These are phyloP conservation scores for Davidsoniella neocaledoniae DNA, from an alignment of 2,329 filamentous ascomycete species.

Conservation along the genomic window DNA sequence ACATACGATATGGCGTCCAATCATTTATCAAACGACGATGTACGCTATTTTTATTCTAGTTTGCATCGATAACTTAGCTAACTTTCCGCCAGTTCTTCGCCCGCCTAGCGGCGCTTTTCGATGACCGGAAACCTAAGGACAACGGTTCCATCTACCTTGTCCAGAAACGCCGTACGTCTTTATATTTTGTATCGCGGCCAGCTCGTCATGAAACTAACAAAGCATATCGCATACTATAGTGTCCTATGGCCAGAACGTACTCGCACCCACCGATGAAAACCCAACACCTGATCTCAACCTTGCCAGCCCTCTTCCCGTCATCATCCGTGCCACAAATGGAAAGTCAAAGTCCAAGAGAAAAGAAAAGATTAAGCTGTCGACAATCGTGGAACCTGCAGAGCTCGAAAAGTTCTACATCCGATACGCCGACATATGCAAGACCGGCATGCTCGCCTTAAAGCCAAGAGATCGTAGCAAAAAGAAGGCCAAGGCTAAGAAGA, in stretches of 20 bases:
- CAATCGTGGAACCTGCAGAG: constrained; percentile 58
- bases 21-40: constrained; percentile 46
- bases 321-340: constrained; percentile 75
- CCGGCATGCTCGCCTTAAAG: constrained; percentile 76
- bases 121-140: constrained; percentile 46
- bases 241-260: constrained; percentile 26
- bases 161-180: constrained; percentile 53
- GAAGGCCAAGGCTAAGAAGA: constrained; percentile 62
- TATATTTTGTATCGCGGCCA: neutral
- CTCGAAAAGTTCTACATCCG: constrained; percentile 65
- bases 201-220: neutral
- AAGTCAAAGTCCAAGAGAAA: constrained; percentile 41
- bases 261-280: constrained; percentile 28
- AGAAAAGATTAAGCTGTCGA: constrained; percentile 59
- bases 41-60: constrained; percentile 17
- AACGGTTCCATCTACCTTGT: constrained; percentile 59
- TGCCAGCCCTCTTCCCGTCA: constrained; percentile 46
- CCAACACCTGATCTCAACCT: constrained; percentile 44
- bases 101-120: constrained; percentile 39
- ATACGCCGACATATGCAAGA: constrained; percentile 85
- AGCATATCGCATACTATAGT: constrained; percentile 20
- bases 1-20: constrained; percentile 5
- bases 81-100: constrained; percentile 4
- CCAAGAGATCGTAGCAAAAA: constrained; percentile 82
- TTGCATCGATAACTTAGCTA: neutral